Conservation (phyloP, 2,329 filamentous ascomycete genomes). For the Raffaelea deltoideospora region DNA sequence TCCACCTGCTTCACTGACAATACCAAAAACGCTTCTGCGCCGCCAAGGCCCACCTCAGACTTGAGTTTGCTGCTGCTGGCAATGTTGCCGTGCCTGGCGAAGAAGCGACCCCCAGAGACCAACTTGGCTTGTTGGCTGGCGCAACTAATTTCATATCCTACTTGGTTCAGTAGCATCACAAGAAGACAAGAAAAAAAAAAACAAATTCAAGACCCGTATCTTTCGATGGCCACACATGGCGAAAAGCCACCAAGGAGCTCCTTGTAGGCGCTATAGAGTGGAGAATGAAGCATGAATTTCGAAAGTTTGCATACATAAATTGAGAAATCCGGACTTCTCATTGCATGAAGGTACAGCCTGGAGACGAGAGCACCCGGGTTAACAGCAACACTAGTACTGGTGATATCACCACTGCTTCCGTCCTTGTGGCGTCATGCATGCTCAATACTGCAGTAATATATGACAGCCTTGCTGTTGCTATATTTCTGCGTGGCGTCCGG, state of each 20-base stretch:
- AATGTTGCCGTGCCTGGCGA: conserved; percentile 16
- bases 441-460: conserved; percentile 11
- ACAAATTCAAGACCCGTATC: conserved; percentile 8
- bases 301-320: conserved; percentile 1
- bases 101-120: conserved; percentile 23
- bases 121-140: conserved; percentile 11
- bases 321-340: conserved; percentile 1
- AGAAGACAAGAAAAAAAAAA: neutral
- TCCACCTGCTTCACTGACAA: conserved; percentile 25
- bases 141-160: too few species aligned
- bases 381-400: conserved; percentile 12
- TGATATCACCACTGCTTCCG: conserved; percentile 13
- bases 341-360: conserved; percentile 9
- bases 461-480: conserved; percentile 13
- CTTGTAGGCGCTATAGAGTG: conserved; percentile 20
- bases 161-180: neutral
- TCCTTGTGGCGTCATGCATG: conserved; percentile 10
- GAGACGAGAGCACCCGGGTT: conserved; percentile 15
- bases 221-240: conserved; percentile 17
- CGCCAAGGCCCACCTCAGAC: conserved; percentile 22
- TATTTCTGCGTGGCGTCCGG: conserved; percentile 7
- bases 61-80: conserved; percentile 14
- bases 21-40: conserved; percentile 22
- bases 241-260: conserved; percentile 23
- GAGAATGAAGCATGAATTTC: conserved; percentile 7